A percentile compares a stretch with the other conserved stretches of the same genome.
Conservation (phyloP, 805 yeast species). For the Tetrapisispora pingtungensis region DNA sequence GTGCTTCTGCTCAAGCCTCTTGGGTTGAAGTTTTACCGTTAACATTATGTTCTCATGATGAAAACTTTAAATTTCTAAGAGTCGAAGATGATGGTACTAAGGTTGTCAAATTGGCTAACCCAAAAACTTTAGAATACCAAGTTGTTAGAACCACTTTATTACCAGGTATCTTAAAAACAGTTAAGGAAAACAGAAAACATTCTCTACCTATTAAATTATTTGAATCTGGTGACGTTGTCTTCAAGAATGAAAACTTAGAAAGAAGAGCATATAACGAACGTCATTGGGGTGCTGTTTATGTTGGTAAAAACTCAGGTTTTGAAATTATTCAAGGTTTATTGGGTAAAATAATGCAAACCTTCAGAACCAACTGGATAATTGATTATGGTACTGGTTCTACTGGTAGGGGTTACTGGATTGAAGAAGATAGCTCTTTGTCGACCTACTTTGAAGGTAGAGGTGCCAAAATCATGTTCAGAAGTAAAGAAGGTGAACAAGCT, state of each 20-base stretch:
- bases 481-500: slow-evolving; percentile 45
- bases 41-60: slow-evolving; percentile 93
- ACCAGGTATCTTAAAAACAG: slow-evolving; percentile 92
- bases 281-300: slow-evolving; percentile 88
- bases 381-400: slow-evolving; percentile 35
- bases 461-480: slow-evolving; percentile 73
- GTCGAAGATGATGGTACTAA: slow-evolving; percentile 58
- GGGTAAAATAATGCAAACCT: slow-evolving; percentile 91
- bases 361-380: slow-evolving; percentile 78
- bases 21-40: slow-evolving; percentile 95
- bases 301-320: slow-evolving; percentile 92
- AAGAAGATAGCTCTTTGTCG: slow-evolving; percentile 52
- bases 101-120: slow-evolving; percentile 89
- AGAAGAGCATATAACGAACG: slow-evolving; percentile 88
- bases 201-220: slow-evolving; percentile 89
- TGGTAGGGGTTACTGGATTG: slow-evolving; percentile 81
- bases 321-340: slow-evolving; percentile 90
- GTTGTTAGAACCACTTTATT: slow-evolving; percentile 91
- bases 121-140: slow-evolving; percentile 93
- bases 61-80: slow-evolving; percentile 83
- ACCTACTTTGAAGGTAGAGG: slow-evolving; percentile 97
- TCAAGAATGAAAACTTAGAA: slow-evolving; percentile 70
- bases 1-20: slow-evolving; percentile 87
- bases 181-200: slow-evolving; percentile 93
- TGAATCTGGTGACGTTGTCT: slow-evolving; percentile 90